A percentile compares a stretch with the other conserved stretches of the same genome.
phyloP scores from a whole-genome alignment of 2,329 filamentous ascomycete genomes.

The Aspergillus terreus region DNA sequence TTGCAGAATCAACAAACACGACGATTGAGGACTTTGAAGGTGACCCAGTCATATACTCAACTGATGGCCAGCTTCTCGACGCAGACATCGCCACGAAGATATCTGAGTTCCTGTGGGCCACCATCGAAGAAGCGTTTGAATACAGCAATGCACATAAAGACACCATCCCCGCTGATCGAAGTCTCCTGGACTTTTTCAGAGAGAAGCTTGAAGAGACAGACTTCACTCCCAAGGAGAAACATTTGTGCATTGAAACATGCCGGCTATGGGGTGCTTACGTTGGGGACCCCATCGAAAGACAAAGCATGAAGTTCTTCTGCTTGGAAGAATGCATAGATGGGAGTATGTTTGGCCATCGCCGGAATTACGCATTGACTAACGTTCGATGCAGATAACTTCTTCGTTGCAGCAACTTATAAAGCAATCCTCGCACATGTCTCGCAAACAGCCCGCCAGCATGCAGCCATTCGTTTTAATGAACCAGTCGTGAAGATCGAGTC shows the following conservation, averaged over 20 bases:
- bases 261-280: slow-evolving; percentile 64
- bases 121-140: slow-evolving; percentile 58
- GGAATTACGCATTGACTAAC: background rate
- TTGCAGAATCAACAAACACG: slow-evolving; percentile 54
- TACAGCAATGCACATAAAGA: slow-evolving; percentile 53
- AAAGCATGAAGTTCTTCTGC: slow-evolving; percentile 63
- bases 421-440: slow-evolving; percentile 55
- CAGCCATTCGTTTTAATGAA: slow-evolving; percentile 47
- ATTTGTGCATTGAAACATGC: slow-evolving; percentile 51
- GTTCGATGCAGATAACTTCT: slow-evolving; percentile 51
- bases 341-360: slow-evolving; percentile 31
- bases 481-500: slow-evolving; percentile 41
- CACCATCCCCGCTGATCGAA: slow-evolving; percentile 49
- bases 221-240: slow-evolving; percentile 40
- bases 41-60: slow-evolving; percentile 47
- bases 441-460: slow-evolving; percentile 44
- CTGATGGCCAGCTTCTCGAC: slow-evolving; percentile 41
- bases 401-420: slow-evolving; percentile 59
- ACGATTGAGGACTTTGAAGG: slow-evolving; percentile 51
- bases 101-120: slow-evolving; percentile 51
- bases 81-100: slow-evolving; percentile 29
- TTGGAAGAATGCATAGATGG: slow-evolving; percentile 65
- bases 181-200: slow-evolving; percentile 56
- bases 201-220: slow-evolving; percentile 44
- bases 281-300: slow-evolving; percentile 55